phyloP scores from a whole-genome alignment of 805 yeast species.

The Candida quercuum region DNA sequence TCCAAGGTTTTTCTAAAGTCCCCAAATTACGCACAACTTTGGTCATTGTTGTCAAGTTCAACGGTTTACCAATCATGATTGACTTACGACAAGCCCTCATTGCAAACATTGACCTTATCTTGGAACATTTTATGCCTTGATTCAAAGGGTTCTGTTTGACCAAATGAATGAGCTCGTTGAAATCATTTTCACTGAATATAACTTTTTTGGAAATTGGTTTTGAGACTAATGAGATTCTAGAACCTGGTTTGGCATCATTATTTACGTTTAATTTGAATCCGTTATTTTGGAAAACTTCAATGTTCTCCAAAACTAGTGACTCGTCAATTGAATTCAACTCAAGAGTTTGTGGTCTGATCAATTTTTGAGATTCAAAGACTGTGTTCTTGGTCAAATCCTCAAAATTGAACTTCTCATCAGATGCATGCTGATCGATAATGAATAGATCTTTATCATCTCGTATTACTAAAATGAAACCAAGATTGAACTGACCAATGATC shows the following conservation, averaged over 20 bases:
- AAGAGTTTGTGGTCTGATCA: slow-evolving; percentile 52
- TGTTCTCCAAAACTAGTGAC: slow-evolving; percentile 57
- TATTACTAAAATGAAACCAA: slow-evolving; percentile 86
- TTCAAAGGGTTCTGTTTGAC: slow-evolving; percentile 51
- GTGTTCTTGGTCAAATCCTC: slow-evolving; percentile 59
- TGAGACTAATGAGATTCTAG: slow-evolving; percentile 47
- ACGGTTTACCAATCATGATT: slow-evolving; percentile 85
- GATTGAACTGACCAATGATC: slow-evolving; percentile 87
- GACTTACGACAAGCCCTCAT: slow-evolving; percentile 93
- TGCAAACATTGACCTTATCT: slow-evolving; percentile 80
- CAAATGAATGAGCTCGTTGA: slow-evolving; percentile 70
- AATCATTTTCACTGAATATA: slow-evolving; percentile 58
- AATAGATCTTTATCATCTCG: slow-evolving; percentile 56
- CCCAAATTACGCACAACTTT: slow-evolving; percentile 64
- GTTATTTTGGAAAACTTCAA: slow-evolving; percentile 54
- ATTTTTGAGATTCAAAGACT: slow-evolving; percentile 59
- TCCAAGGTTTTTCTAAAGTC: slow-evolving; percentile 86
- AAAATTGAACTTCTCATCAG: slow-evolving; percentile 92
- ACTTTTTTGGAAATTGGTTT: slow-evolving; percentile 72
- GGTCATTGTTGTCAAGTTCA: slow-evolving; percentile 56
- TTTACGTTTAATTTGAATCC: slow-evolving; percentile 65
- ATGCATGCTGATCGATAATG: slow-evolving; percentile 95
- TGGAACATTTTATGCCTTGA: slow-evolving; percentile 55
- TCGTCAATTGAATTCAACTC: slow-evolving; percentile 79
- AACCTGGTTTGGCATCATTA: slow-evolving; percentile 50